phyloP scores from a whole-genome alignment of 2,329 filamentous ascomycete genomes.

The Magnaporthiopsis incrustans region DNA sequence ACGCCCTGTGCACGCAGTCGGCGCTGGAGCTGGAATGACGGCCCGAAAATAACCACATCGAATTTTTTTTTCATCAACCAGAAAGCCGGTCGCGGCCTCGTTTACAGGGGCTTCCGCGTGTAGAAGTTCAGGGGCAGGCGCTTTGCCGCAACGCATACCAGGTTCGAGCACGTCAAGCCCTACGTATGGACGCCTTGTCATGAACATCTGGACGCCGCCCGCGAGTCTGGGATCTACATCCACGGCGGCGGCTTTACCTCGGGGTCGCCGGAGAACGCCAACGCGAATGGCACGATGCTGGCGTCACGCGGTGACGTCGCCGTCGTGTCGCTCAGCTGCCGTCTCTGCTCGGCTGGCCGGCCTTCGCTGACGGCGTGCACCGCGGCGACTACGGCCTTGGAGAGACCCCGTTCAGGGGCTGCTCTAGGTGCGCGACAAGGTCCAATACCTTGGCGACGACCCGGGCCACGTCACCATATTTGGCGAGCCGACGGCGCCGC shows the following conservation, averaged over 20 bases:
- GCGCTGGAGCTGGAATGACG: constrained; percentile 18
- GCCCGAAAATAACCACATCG: constrained; percentile 14
- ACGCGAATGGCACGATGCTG: constrained; percentile 36
- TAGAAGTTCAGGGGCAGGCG: constrained; percentile 26
- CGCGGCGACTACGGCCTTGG: constrained; percentile 34
- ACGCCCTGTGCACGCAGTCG: constrained; percentile 23
- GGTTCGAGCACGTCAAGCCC: constrained; percentile 21
- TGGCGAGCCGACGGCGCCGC: constrained; percentile 23
- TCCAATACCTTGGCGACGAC: constrained; percentile 24
- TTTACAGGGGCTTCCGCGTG: constrained; percentile 21
- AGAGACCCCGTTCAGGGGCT: constrained; percentile 30
- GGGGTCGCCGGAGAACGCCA: constrained; percentile 33
- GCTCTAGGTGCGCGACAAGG: constrained; percentile 30
- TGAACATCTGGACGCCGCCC: too few species aligned
- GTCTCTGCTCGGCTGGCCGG: constrained; percentile 21
- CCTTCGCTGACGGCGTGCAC: constrained; percentile 24
- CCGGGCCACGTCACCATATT: constrained; percentile 26
- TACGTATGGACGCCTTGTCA: constrained; percentile 21
- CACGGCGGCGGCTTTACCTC: constrained; percentile 33
- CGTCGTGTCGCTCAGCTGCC: constrained; percentile 33
- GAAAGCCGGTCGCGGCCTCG: constrained; percentile 11
- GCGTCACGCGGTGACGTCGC: constrained; percentile 37
- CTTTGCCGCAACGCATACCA: constrained; percentile 18
- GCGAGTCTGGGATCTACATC: too few species aligned
- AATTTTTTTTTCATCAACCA: constrained; percentile 18